Evolutionary conservation across 805 yeast species (phyloP), one percentile per base, ranked within the genome.

Genomic region (Ogataea angusta): DNA sequence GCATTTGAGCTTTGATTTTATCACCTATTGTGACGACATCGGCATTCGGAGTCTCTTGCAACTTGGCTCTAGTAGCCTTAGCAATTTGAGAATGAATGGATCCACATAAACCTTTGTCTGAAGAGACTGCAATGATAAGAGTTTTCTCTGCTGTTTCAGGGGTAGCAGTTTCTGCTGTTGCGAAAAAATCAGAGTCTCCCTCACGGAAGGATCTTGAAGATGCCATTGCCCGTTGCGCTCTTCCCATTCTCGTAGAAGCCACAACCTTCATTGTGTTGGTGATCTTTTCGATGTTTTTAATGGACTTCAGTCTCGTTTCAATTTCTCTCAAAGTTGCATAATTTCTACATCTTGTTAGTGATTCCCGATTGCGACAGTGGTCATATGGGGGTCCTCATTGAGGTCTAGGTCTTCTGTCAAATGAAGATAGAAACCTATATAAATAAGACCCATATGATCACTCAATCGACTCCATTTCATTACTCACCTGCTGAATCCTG

Each of bases 231-330:
- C 83, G 85, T 72, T 89, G 96, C 48, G 99, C 99, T 72, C 86
- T 89, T 66, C 80, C 76, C 67, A 93, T 80, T 73, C 96, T 85
- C 57, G 99, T 93, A 30, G 98, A 91, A 30, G 99, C 99, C 61
- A 93, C 99, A 71, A 93, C 84, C 78, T 90, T 93, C 98, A 93
- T 93, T 69, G 99, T 93, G 74, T 93, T 93, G 73, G 99, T 93
- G 74, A 93, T 93, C 77, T 93, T 93, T 75, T 93, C 97, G 68
- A 93, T 91, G 79, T 93, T 93, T 78, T 91, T 93, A 68, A 93
- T 93, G 53, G 97, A 88, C 76, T 93, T 93, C 66, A 93, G 81
- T 76, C 99, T 95, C 69, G 79, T 85, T 76, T 93, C 99, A 63
- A 93, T 95, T 72, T 93, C 99, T 75, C 97, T 91, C 67, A 93